phyloP scores from a whole-genome alignment of 768 basidiomycete species.

The Plicaturopsis crispa region DNA sequence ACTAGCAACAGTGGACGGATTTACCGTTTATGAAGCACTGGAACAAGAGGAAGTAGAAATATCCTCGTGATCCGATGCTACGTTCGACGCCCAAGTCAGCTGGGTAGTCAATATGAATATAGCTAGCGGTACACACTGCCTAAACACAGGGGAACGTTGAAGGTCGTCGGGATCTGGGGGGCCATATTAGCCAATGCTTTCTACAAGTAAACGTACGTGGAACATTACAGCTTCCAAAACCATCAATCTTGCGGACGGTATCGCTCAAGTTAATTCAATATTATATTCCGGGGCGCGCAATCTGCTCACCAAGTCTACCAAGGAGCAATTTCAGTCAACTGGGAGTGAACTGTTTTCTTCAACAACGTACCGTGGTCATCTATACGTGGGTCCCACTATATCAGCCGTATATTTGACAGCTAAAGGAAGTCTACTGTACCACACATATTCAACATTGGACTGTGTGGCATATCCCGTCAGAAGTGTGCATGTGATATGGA shows the following conservation, averaged over 20 bases:
- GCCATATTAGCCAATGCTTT: conserved; percentile 2
- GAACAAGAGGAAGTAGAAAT: conserved; percentile 92
- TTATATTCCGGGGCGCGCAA: not conserved
- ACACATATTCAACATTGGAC: conserved; percentile 85
- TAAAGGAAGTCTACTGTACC: conserved; percentile 34
- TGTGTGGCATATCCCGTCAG: conserved; percentile 18
- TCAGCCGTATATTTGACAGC: too few relatives aligned
- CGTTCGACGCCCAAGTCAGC: too few relatives aligned
- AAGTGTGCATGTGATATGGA: not conserved
- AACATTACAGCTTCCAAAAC: conserved; percentile 72
- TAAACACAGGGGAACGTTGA: conserved; percentile 67
- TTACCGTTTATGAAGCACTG: conserved; percentile 84
- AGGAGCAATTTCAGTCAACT: too few relatives aligned
- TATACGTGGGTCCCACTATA: too few relatives aligned
- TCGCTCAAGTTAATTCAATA: not conserved
- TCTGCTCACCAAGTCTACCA: conserved; percentile 37
- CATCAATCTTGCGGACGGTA: conserved; percentile 54
- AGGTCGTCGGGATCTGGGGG: conserved; percentile 72
- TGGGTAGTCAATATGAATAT: too few relatives aligned
- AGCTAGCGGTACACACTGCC: conserved; percentile 35
- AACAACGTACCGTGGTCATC: conserved; percentile 83
- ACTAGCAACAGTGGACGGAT: conserved; percentile 12
- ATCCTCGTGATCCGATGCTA: conserved; percentile 78
- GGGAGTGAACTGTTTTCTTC: too few relatives aligned
- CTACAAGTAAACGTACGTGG: not conserved